A percentile compares a stretch with the other conserved stretches of the same genome.
phyloP scores from a whole-genome alignment of 495 filamentous ascomycete genomes.

The Acidiella bohemica region DNA sequence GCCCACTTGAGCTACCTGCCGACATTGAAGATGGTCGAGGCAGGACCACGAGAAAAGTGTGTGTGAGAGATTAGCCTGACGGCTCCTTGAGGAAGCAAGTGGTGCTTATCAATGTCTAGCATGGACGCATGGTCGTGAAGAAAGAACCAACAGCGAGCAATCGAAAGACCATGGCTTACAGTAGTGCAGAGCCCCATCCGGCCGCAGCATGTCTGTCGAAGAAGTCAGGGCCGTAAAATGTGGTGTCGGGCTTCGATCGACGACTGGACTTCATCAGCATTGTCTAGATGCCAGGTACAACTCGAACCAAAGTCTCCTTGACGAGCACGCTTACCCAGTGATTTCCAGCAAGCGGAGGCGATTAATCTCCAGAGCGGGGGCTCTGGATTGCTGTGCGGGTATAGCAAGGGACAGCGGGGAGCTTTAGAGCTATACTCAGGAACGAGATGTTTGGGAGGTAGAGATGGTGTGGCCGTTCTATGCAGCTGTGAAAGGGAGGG shows the following conservation, averaged over 20 bases:
- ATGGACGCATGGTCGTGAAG: conserved; percentile 4
- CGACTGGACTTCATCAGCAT: conserved; percentile 14
- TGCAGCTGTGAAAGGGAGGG: conserved; percentile 4
- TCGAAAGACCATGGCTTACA: too few relatives aligned
- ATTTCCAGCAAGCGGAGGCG: conserved; percentile 8
- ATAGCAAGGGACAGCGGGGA: conserved; percentile 9
- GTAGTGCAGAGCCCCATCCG: too few relatives aligned
- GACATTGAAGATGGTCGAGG: too few relatives aligned
- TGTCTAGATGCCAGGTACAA: conserved; percentile 19
- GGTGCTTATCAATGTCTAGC: conserved; percentile 12
- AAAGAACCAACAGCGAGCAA: too few relatives aligned
- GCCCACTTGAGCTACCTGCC: not conserved
- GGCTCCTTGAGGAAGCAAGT: conserved; percentile 9
- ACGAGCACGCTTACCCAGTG: not conserved
- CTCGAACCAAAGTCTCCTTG: conserved; percentile 8
- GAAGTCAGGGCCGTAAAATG: conserved; percentile 11
- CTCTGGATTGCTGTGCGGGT: conserved; percentile 14
- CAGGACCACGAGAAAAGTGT: too few relatives aligned
- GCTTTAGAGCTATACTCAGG: conserved; percentile 11
- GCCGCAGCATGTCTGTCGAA: conserved; percentile 1
- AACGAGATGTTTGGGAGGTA: not conserved
- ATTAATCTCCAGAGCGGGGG: conserved; percentile 15
- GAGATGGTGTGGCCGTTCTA: conserved; percentile 2
- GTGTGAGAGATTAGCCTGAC: too few relatives aligned
- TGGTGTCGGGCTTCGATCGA: conserved; percentile 9